A percentile compares a stretch with the other conserved stretches of the same genome.
These are phyloP conservation scores for Trichoderma sp. DNA, from an alignment of 2,329 filamentous ascomycete species.

Conservation along the genomic window DNA sequence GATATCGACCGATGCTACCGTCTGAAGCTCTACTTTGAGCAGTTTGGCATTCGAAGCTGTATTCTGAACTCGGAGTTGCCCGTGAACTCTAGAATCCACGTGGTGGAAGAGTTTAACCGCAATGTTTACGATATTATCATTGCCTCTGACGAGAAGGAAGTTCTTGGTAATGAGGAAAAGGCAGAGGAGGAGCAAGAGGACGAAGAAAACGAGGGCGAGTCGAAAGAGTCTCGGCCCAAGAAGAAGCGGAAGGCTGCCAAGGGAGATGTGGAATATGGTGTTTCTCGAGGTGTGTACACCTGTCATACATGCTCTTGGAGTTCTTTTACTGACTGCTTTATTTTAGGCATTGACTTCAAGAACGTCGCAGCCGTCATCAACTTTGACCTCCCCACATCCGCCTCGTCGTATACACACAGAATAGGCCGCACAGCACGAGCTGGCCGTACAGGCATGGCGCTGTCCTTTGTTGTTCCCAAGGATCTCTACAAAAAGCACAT, in stretches of 20 bases:
- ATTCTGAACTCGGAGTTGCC: conserved; percentile 94
- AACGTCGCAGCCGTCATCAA: conserved; percentile 95
- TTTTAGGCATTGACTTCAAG: conserved; percentile 80
- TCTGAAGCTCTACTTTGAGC: conserved; percentile 92
- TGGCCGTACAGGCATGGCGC: conserved; percentile 87
- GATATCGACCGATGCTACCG: conserved; percentile 89
- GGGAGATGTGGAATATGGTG: conserved; percentile 84
- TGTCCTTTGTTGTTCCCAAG: conserved; percentile 90
- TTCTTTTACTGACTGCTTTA: conserved; percentile 30
- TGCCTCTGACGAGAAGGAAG: conserved; percentile 88
- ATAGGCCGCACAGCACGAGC: conserved; percentile 93
- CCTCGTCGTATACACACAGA: conserved; percentile 94
- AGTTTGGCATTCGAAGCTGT: conserved; percentile 92
- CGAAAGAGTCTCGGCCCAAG: conserved; percentile 37
- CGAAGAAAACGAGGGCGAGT: conserved; percentile 36
- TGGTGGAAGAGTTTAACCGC: conserved; percentile 96
- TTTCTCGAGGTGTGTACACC: conserved; percentile 73
- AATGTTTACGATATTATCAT: conserved; percentile 98
- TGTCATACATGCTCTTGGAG: background rate
- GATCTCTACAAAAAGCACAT: conserved; percentile 87
- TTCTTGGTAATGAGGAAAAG: conserved; percentile 68
- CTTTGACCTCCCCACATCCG: conserved; percentile 87
- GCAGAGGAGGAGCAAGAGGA: conserved; percentile 46
- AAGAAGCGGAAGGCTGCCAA: conserved; percentile 56
- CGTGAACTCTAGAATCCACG: conserved; percentile 88